Evolutionary conservation across 1,284 basidiomycete genomes (phyloP).

Genomic region (Coniophora puteana): DNA sequence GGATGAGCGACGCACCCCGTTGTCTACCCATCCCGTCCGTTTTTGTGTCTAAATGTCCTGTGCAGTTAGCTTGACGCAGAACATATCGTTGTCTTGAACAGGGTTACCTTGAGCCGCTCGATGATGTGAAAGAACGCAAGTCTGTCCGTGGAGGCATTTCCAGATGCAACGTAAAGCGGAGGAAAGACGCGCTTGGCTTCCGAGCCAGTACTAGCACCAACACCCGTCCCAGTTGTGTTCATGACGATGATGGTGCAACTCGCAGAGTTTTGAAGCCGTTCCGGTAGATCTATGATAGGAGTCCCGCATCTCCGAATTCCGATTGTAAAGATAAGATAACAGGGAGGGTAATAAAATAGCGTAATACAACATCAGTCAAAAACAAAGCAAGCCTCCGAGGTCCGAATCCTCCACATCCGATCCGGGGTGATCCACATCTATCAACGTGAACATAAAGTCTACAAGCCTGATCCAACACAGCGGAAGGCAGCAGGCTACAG

Average conservation of each 20-base stretch:
- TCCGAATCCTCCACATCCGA: no score
- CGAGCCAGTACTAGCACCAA: conserved; percentile 3
- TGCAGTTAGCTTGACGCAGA: conserved; percentile 1
- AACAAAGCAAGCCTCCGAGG: neutral
- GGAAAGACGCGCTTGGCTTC: conserved; percentile 38
- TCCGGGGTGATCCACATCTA: no score
- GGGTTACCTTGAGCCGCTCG: conserved; percentile 77
- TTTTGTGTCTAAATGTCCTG: conserved; percentile 80
- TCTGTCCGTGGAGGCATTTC: conserved; percentile 58
- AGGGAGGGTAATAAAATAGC: no score
- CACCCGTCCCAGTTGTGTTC: neutral
- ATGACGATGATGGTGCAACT: neutral
- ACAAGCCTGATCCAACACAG: no score
- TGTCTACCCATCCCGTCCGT: conserved; percentile 90
- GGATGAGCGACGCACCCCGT: conserved; percentile 50
- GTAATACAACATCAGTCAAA: conserved; percentile 5
- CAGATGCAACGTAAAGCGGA: conserved; percentile 52
- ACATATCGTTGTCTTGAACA: no score
- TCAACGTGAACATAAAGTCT: no score
- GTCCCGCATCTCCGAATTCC: conserved; percentile 19
- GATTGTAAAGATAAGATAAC: conserved; percentile 30
- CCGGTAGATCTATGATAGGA: neutral
- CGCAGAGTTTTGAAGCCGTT: neutral
- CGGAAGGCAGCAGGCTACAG: no score
- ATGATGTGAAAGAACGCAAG: conserved; percentile 89